phyloP scores from a whole-genome alignment of 2,329 filamentous ascomycete species.

The Rutstroemia sp. region DNA sequence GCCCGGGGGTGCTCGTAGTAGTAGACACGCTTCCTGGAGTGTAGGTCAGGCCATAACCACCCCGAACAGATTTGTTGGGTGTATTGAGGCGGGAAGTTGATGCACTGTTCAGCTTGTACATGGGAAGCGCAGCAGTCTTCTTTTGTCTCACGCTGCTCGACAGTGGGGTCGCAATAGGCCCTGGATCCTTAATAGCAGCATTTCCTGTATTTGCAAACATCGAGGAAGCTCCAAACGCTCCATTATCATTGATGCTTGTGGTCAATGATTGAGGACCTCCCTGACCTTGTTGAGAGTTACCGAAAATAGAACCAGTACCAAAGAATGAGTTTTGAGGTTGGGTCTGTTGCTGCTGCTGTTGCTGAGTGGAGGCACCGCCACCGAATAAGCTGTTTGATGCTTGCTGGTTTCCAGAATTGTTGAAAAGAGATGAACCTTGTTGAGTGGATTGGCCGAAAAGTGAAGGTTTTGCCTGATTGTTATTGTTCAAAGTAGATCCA shows the following conservation, averaged over 20 bases:
- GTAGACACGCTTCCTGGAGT: conserved; percentile 69
- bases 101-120: conserved; percentile 79
- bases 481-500: conserved; percentile 37
- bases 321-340: conserved; percentile 52
- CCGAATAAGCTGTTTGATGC: conserved; percentile 28
- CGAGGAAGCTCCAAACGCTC: conserved; percentile 82
- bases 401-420: conserved; percentile 27
- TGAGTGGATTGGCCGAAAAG: conserved; percentile 30
- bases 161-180: conserved; percentile 85
- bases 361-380: conserved; percentile 16
- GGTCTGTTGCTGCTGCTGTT: conserved; percentile 28
- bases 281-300: conserved; percentile 45
- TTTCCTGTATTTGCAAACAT: conserved; percentile 69
- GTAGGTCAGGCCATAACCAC: conserved; percentile 87
- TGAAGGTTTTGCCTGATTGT: conserved; percentile 43
- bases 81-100: conserved; percentile 75
- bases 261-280: conserved; percentile 55
- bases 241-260: conserved; percentile 73
- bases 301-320: conserved; percentile 50
- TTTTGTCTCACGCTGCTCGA: conserved; percentile 65
- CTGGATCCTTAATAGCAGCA: conserved; percentile 62
- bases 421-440: conserved; percentile 42
- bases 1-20: conserved; percentile 59
- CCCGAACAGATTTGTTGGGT: conserved; percentile 62
- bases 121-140: conserved; percentile 71